Evolutionary conservation across 305 asterid species (phyloP).

Genomic region (Salvia sclarea): DNA sequence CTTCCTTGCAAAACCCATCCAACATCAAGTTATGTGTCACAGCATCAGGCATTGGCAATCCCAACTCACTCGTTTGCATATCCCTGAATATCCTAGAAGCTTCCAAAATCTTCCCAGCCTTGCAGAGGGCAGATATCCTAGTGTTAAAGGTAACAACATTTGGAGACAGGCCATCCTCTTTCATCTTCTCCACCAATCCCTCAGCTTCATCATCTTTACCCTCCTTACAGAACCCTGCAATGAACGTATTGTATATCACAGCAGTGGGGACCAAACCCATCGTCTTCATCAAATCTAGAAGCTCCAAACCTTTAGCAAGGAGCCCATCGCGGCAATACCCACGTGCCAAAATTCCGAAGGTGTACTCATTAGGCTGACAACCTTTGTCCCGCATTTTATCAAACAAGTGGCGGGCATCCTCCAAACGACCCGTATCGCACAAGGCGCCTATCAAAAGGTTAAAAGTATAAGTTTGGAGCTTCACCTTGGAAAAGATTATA

Average conservation of each 20-base stretch:
- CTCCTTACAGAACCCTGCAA: conserved; percentile 63
- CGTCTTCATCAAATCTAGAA: conserved; percentile 61
- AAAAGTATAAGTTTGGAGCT: conserved; percentile 67
- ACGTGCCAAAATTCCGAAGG: conserved; percentile 71
- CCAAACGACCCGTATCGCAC: conserved; percentile 64
- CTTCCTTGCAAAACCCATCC: conserved; percentile 73
- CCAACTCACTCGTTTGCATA: conserved; percentile 75
- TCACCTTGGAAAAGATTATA: conserved; percentile 58
- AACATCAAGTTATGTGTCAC: conserved; percentile 79
- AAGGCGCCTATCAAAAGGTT: conserved; percentile 67
- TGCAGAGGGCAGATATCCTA: conserved; percentile 84
- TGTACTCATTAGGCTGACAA: conserved; percentile 71
- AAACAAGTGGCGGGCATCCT: conserved; percentile 69
- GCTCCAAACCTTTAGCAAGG: conserved; percentile 60
- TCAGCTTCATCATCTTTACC: conserved; percentile 77
- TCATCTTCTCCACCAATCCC: conserved; percentile 80
- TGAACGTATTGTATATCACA: conserved; percentile 75
- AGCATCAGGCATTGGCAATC: conserved; percentile 69
- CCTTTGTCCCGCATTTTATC: conserved; percentile 74
- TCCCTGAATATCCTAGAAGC: conserved; percentile 91
- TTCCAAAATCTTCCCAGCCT: conserved; percentile 69
- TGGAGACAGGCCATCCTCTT: conserved; percentile 74
- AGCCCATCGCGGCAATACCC: conserved; percentile 70
- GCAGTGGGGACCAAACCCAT: conserved; percentile 53
- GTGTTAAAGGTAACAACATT: conserved; percentile 80